Conservation (phyloP, 768 basidiomycete species). For the Crassisporium funariophilum region DNA sequence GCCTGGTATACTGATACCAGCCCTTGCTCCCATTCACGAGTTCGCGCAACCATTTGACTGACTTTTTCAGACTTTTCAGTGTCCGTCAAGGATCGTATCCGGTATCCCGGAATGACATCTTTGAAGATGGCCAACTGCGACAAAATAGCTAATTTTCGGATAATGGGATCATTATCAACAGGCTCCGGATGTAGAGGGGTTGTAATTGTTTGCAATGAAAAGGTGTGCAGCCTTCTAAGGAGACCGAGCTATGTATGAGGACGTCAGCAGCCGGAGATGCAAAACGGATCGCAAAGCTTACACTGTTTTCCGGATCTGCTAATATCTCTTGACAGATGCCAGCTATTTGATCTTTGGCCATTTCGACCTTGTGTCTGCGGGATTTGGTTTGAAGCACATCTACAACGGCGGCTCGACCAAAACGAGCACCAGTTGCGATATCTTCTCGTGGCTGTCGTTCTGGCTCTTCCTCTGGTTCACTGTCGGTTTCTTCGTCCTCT, state of each 20-base stretch:
- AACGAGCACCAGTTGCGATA: conserved; percentile 81
- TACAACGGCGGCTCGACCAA: conserved; percentile 80
- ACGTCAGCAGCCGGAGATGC: conserved; percentile 1
- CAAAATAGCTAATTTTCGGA: conserved; percentile 86
- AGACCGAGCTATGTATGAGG: conserved; percentile 68
- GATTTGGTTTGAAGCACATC: conserved; percentile 71
- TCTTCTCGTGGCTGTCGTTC: conserved; percentile 54
- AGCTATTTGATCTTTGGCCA: conserved; percentile 94
- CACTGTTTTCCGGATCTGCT: conserved; percentile 93
- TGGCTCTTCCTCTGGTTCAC: conserved; percentile 24
- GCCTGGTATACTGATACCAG: conserved; percentile 85
- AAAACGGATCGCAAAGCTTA: conserved; percentile 41
- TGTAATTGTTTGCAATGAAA: conserved; percentile 77
- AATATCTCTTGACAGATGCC: conserved; percentile 92
- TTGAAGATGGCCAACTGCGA: conserved; percentile 94
- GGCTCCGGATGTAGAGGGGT: conserved; percentile 70
- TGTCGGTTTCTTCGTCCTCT: conserved; percentile 34
- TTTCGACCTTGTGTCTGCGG: conserved; percentile 64
- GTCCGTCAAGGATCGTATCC: conserved; percentile 89
- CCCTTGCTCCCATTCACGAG: conserved; percentile 96
- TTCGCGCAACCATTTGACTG: conserved; percentile 85
- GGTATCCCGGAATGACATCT: conserved; percentile 94
- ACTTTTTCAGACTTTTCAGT: conserved; percentile 92
- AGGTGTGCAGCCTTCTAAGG: conserved; percentile 84
- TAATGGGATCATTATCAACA: conserved; percentile 74